A percentile compares a stretch with the other conserved stretches of the same genome.
These are phyloP conservation scores for Carpinus viminea DNA, from an alignment of 306 rosid genomes.

Conservation along the genomic window DNA sequence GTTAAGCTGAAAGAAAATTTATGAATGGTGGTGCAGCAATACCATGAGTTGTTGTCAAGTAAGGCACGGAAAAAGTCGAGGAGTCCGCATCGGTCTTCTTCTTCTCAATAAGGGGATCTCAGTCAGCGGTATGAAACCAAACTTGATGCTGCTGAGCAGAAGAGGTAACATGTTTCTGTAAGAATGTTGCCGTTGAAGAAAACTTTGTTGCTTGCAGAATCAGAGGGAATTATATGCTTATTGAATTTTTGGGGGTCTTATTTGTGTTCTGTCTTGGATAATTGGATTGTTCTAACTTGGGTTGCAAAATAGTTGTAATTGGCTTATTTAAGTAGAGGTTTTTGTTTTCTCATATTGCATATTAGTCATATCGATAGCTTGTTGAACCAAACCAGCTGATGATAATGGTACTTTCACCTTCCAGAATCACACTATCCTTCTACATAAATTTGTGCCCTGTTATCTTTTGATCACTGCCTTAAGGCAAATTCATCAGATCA, in stretches of 20 bases:
- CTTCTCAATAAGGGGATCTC: constrained; percentile 37
- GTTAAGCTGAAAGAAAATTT: background rate
- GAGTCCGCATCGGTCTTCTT: constrained; percentile 40
- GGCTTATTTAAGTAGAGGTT: too few relatives aligned
- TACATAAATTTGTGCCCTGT: background rate
- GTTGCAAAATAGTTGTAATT: too few relatives aligned
- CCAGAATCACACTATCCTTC: background rate
- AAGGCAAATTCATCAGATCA: background rate
- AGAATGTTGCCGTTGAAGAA: background rate
- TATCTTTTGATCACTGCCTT: background rate
- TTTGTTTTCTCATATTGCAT: too few relatives aligned
- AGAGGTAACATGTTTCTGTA: constrained; percentile 28
- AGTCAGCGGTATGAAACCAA: constrained; percentile 51
- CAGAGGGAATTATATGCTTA: background rate
- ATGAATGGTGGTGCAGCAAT: constrained; percentile 33
- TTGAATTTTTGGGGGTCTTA: background rate
- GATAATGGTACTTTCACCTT: background rate
- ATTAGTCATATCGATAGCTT: background rate
- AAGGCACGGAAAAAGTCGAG: constrained; percentile 51
- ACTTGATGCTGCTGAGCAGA: constrained; percentile 52
- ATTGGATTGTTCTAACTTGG: background rate
- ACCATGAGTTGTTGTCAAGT: constrained; percentile 42
- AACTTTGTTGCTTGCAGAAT: background rate
- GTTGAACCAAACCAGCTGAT: background rate
- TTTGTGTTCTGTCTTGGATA: background rate